Conservation (phyloP, 805 yeast genomes). For the Cyberlindnera mrakii region DNA sequence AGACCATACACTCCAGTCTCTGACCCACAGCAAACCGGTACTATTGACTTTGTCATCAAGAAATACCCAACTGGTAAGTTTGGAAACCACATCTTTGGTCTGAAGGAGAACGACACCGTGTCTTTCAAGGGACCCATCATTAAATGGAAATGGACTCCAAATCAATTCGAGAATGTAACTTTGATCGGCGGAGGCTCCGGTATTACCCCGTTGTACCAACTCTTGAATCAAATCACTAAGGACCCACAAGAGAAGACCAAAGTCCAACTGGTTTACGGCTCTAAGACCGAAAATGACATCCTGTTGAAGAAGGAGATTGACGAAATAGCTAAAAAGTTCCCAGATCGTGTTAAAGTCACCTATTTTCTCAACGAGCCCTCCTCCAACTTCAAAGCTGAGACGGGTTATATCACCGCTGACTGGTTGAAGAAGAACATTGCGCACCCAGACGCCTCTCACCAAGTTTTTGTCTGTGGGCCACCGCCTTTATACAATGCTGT, state of each 20-base stretch:
- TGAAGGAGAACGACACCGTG: slow-evolving; percentile 75
- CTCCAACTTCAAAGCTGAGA: slow-evolving; percentile 41
- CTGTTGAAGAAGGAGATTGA: slow-evolving; percentile 77
- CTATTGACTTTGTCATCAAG: slow-evolving; percentile 77
- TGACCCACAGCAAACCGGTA: slow-evolving; percentile 63
- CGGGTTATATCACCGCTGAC: slow-evolving; percentile 78
- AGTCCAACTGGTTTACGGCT: slow-evolving; percentile 77
- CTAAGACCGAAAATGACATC: slow-evolving; percentile 70
- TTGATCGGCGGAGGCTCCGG: slow-evolving; percentile 96
- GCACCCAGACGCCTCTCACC: slow-evolving; percentile 60
- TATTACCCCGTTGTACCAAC: slow-evolving; percentile 91
- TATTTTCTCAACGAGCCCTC: slow-evolving; percentile 72
- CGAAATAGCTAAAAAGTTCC: slow-evolving; percentile 52
- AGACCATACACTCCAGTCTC: slow-evolving; percentile 79
- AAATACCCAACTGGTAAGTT: slow-evolving; percentile 80
- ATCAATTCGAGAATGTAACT: slow-evolving; percentile 72
- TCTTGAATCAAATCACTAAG: slow-evolving; percentile 66
- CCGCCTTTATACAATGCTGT: slow-evolving; percentile 83
- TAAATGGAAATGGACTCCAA: slow-evolving; percentile 88
- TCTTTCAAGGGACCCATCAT: slow-evolving; percentile 90
- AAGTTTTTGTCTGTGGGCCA: slow-evolving; percentile 92
- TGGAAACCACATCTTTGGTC: slow-evolving; percentile 62
- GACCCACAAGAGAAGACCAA: slow-evolving; percentile 88
- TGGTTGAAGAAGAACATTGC: slow-evolving; percentile 57
- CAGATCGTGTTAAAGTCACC: slow-evolving; percentile 70